Base-by-base conservation (phyloP, 1,139 yeast species). In the Zygosaccharomyces sapae region DNA sequence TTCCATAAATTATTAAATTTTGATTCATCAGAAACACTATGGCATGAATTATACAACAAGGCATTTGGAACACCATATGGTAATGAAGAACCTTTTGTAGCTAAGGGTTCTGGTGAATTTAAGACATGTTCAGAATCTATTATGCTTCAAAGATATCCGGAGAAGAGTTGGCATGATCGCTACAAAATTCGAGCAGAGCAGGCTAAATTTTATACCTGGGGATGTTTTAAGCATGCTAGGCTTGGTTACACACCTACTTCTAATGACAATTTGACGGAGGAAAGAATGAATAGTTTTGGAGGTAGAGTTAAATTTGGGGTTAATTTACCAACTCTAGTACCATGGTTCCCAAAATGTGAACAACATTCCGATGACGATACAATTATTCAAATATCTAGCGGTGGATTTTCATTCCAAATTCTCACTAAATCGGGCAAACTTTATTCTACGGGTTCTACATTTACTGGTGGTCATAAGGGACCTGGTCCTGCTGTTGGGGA, bases 331-430 rank as follows among this genome's bases (percentile, higher is more conserved):
- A 69, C 74, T 0, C 61, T 65, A 41, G 70, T 70, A 2, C 70
- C 73, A 2, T 59, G 67, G 66, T 55, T 56, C 45, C 44, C 51
- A 8, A 38, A 48, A 41, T 40, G 38, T 9, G 67, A 44, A 59
- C 69, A 58, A 59, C 53, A 53, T 10, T 47, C 46, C 0, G 56
- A 72, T 34, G 66, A 70, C 13, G 62, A 67, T 22, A 62, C 75
- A 1, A 66, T 82, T 7, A 70, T 76, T 3, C 86, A 81, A 57
- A 69, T 84, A 1, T 71, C 77, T 13, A 81, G 84, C 5, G 84
- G 84, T 33, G 94, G 94, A 1, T 83, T 73, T 58, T 75, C 83
- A n/a, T 80, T 82, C 56, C 79, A 81, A 40, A 67, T 85, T 0
- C 65, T 84, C 18, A 75, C 83, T 0, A 70, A 72, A 38, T 63